Evolutionary conservation across 2,329 filamentous ascomycete species (phyloP), one percentile per base, ranked within the genome.

Genomic region (Arthroderma sp.): DNA sequence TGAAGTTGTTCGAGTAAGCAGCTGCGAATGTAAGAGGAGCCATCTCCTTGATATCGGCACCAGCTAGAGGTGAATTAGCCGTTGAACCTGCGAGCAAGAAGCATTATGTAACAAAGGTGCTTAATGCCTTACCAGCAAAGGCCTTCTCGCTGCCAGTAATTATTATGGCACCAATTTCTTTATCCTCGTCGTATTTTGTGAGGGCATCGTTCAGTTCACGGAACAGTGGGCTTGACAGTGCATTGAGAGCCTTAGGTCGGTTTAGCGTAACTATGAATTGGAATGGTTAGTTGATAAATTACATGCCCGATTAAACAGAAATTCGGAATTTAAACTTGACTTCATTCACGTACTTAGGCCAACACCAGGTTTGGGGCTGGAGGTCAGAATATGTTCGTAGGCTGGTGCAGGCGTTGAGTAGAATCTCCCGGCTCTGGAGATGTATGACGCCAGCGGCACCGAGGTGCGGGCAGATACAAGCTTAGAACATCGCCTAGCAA

Each of bases 41-140:
- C 91, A 98, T 98, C 68, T 98, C 91, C 67, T 96, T 96, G 71
- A 98, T 98, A 66, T 98, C 91, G 49, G 91, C 91, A 42, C 91
- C 91, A 38, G 91, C 89, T 61, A 57, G 43, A 34, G 48, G 47
- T 32, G 37, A 40, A 36, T 10, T 7, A n/a, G 31, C 40, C n/a
- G 5, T 9, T 4, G 31, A n/a, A 10, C 11, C 4, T 15, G 9
- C 34, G 22, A 38, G 8, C 22, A 39, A 5, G 2, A 36, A 45
- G 44, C 32, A 29, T 46, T 27, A 22, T 40, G 27, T 10, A 11
- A 31, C 40, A 27, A 28, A 32, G 32, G 29, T 37, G 6, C 34
- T 6, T 4, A 6, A 27, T 42, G 33, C 27, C 48, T 30, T 61
- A 72, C 70, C 64, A 29, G 89, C 89, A 60, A 95, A 98, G 36